These are phyloP conservation scores for Ogataea allantospora DNA, from an alignment of 805 yeast species.

Conservation along the genomic window DNA sequence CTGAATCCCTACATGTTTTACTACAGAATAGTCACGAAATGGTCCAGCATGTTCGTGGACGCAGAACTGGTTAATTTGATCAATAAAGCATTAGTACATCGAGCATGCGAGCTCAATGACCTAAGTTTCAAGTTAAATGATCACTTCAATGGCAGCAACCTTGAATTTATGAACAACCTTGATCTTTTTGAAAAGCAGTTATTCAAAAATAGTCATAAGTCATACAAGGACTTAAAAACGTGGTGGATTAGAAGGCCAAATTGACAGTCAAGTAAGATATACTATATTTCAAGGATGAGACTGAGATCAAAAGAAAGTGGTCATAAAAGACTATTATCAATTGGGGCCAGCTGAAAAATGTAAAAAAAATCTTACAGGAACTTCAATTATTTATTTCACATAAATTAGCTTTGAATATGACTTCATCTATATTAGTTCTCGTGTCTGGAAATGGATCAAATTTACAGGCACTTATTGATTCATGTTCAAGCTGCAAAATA, in stretches of 20 bases:
- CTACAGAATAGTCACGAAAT: constrained; percentile 67
- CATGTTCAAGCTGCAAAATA: constrained; percentile 40
- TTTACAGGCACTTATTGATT: constrained; percentile 89
- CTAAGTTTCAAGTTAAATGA: constrained; percentile 47
- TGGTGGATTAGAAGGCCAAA: constrained; percentile 23
- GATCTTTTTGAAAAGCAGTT: constrained; percentile 75
- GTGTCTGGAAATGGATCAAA: constrained; percentile 97
- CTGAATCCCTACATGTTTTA: constrained; percentile 37
- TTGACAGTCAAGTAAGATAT: background rate
- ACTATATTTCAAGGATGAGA: background rate
- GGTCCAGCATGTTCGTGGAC: constrained; percentile 75
- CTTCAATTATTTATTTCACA: background rate
- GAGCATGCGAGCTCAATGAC: constrained; percentile 73
- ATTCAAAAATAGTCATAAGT: constrained; percentile 51
- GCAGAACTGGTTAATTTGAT: constrained; percentile 51
- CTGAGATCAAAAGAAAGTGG: no score
- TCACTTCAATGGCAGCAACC: constrained; percentile 28
- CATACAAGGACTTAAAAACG: constrained; percentile 27
- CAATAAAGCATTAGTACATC: constrained; percentile 51
- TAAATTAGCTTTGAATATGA: background rate
- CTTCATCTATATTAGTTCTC: constrained; percentile 60
- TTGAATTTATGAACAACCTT: constrained; percentile 56
- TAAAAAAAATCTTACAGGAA: constrained; percentile 4
- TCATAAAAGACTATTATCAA: no score
- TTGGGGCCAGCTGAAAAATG: no score